Evolutionary conservation across 2,329 filamentous ascomycete genomes (phyloP).

Genomic region (Metarhizium brunneum): DNA sequence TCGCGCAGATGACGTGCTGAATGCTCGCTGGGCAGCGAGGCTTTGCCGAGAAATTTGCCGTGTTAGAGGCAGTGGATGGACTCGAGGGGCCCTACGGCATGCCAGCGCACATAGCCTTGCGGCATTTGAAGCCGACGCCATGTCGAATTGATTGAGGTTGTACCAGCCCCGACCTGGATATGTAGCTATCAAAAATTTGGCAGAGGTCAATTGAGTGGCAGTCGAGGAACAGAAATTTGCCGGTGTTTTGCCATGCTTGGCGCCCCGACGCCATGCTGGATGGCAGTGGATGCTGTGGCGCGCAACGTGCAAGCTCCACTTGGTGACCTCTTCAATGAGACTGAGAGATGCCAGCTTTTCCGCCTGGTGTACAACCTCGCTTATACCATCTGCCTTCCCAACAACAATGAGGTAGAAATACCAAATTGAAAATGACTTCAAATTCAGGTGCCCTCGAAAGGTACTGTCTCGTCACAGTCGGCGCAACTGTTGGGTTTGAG

Average conservation of each 20-base stretch:
- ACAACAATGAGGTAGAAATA: neutral
- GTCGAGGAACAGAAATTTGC: neutral
- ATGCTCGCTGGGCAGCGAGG: constrained; percentile 15
- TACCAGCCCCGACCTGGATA: constrained; percentile 4
- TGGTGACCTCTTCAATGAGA: neutral
- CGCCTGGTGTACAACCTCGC: neutral
- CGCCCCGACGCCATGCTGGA: neutral
- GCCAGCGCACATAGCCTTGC: constrained; percentile 25
- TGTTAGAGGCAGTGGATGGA: constrained; percentile 13
- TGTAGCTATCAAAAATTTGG: constrained; percentile 23
- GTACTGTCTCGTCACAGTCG: constrained; percentile 78
- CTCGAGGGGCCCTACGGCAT: constrained; percentile 21
- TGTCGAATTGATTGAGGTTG: constrained; percentile 10
- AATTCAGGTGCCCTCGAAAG: constrained; percentile 11
- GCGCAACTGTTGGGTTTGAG: constrained; percentile 80
- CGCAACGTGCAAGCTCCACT: neutral
- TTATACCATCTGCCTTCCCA: neutral
- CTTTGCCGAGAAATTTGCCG: constrained; percentile 16
- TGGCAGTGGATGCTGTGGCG: neutral
- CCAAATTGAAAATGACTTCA: constrained; percentile 6
- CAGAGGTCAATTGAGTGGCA: neutral
- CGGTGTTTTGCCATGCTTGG: constrained; percentile 1
- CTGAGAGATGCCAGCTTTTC: neutral
- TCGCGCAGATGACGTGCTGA: constrained; percentile 22
- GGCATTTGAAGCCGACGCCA: constrained; percentile 30